Evolutionary conservation across 2,329 filamentous ascomycete genomes (phyloP).

Genomic region (Ploettnerulaceae sp.): DNA sequence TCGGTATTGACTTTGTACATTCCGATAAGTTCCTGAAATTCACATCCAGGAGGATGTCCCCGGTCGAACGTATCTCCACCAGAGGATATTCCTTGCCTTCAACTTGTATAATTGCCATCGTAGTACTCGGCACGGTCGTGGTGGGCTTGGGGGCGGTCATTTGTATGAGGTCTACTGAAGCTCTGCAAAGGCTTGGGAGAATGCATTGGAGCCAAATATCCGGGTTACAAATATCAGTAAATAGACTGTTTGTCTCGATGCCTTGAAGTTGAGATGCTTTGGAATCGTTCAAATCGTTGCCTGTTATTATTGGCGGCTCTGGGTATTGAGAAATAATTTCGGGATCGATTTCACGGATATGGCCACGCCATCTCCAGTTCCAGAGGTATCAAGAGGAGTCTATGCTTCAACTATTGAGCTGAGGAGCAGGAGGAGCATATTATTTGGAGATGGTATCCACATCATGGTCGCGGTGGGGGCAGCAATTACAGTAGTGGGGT

Average conservation of each 20-base stretch:
- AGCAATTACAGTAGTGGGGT: too few relatives aligned
- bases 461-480: too few relatives aligned
- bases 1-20: constrained; percentile 46
- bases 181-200: background rate
- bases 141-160: constrained; percentile 15
- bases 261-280: background rate
- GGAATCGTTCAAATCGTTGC: background rate
- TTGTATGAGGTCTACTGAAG: constrained; percentile 12
- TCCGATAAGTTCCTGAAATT: constrained; percentile 55
- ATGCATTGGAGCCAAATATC: constrained; percentile 11
- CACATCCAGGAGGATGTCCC: constrained; percentile 63
- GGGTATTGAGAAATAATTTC: background rate
- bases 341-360: constrained; percentile 27
- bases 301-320: background rate
- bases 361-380: constrained; percentile 30
- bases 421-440: background rate
- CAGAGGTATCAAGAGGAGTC: background rate
- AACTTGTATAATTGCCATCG: constrained; percentile 19
- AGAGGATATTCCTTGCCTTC: constrained; percentile 31
- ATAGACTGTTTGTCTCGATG: background rate
- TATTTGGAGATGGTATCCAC: too few relatives aligned
- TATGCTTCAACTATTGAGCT: background rate
- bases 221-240: background rate
- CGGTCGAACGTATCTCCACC: constrained; percentile 49
- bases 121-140: background rate